Conservation (phyloP, 441 rosid species). For the Gossypium davidsonii region DNA sequence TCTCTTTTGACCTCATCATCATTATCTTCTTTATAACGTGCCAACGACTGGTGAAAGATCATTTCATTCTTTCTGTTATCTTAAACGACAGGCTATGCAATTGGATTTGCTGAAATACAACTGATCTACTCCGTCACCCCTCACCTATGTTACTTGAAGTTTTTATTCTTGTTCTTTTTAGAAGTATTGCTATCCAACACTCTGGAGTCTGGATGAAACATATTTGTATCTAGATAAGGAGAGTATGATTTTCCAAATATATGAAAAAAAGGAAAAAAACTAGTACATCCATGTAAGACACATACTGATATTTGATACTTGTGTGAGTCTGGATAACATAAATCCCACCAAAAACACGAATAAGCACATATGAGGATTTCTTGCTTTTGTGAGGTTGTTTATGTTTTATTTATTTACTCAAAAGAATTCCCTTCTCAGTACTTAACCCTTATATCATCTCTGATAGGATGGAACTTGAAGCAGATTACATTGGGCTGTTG, state of each 20-base stretch:
- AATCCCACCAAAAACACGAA: background rate
- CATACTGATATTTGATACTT: background rate
- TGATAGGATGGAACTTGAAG: constrained; percentile 72
- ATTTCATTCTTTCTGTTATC: too few relatives aligned
- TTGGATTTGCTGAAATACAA: background rate
- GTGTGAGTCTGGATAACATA: background rate
- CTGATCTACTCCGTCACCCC: background rate
- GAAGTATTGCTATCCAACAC: background rate
- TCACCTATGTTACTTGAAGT: background rate
- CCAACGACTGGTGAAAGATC: too few relatives aligned
- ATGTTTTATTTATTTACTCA: background rate
- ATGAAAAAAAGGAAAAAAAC: background rate
- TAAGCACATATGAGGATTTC: background rate
- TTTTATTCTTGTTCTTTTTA: background rate
- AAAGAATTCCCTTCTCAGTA: background rate
- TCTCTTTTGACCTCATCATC: background rate
- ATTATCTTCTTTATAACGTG: background rate
- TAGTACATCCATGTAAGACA: background rate
- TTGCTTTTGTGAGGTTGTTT: background rate
- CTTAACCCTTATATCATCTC: background rate
- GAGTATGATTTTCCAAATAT: background rate
- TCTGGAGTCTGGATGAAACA: too few relatives aligned
- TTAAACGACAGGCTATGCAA: background rate
- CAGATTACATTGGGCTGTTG: constrained; percentile 69
- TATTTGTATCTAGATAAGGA: background rate